phyloP scores from a whole-genome alignment of 164 flowering plant genomes.

The Cinnamomum micranthum region DNA sequence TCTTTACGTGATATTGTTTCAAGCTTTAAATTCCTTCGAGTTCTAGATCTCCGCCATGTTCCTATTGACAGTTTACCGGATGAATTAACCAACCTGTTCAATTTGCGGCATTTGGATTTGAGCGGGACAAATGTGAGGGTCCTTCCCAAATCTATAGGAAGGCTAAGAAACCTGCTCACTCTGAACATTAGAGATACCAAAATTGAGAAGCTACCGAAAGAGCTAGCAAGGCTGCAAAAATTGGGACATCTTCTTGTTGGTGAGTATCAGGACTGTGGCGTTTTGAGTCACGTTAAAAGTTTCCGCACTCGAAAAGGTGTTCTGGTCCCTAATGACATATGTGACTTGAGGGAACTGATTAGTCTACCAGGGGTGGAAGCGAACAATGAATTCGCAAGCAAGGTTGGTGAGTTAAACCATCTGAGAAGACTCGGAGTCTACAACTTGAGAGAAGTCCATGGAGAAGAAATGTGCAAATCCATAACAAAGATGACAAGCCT shows the following conservation, averaged over 20 bases:
- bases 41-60: slow-evolving; percentile 30
- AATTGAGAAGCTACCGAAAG: slow-evolving; percentile 26
- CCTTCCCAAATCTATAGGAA: slow-evolving; percentile 40
- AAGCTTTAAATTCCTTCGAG: slow-evolving; percentile 24
- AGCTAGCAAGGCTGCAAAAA: slow-evolving; percentile 22
- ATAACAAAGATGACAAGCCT: background rate
- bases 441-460: background rate
- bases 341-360: background rate
- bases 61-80: slow-evolving; percentile 26
- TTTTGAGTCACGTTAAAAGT: background rate
- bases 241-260: slow-evolving; percentile 27
- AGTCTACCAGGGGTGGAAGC: background rate
- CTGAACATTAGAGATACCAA: slow-evolving; percentile 31
- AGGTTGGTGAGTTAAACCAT: background rate
- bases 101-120: slow-evolving; percentile 34
- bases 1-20: slow-evolving; percentile 12
- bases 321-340: background rate
- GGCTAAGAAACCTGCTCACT: slow-evolving; percentile 32
- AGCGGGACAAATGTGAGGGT: slow-evolving; percentile 24
- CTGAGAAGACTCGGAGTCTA: background rate
- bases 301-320: background rate
- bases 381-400: background rate
- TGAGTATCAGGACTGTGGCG: background rate
- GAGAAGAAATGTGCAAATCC: background rate
- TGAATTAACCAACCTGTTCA: slow-evolving; percentile 21